Conservation (phyloP, 768 basidiomycete species). For the Rossbeevera mucosa region DNA sequence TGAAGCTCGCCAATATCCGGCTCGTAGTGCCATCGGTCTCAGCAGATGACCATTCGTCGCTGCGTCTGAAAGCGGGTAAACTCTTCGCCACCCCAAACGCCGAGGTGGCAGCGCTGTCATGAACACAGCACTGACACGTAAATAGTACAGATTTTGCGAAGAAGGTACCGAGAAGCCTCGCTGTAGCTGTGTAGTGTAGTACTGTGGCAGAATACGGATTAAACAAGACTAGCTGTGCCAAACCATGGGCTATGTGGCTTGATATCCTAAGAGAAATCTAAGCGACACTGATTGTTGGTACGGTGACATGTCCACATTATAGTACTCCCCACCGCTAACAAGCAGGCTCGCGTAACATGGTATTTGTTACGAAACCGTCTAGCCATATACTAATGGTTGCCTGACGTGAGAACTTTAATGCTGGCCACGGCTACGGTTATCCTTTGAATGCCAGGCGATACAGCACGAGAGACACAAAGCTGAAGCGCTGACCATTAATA, state of each 20-base stretch:
- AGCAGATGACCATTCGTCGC: not conserved
- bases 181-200: too few species aligned
- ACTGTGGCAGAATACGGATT: too few species aligned
- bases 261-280: not conserved
- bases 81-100: not conserved
- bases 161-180: not conserved
- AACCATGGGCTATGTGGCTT: not conserved
- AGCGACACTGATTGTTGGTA: not conserved
- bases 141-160: not conserved
- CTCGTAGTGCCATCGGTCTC: not conserved
- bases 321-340: too few species aligned
- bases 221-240: not conserved
- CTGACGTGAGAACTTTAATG: slow-evolving; percentile 4
- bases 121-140: not conserved
- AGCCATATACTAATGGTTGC: not conserved
- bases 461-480: not conserved
- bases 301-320: too few species aligned
- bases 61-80: not conserved
- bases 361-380: not conserved
- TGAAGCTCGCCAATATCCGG: not conserved
- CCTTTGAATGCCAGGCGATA: not conserved
- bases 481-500: not conserved
- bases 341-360: not conserved
- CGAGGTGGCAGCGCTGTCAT: not conserved
- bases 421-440: not conserved